Percentiles rank a stretch among this genome's conserved stretches.
Conservation (phyloP, 2,329 filamentous ascomycete species). For the Corynespora cassiicola region DNA sequence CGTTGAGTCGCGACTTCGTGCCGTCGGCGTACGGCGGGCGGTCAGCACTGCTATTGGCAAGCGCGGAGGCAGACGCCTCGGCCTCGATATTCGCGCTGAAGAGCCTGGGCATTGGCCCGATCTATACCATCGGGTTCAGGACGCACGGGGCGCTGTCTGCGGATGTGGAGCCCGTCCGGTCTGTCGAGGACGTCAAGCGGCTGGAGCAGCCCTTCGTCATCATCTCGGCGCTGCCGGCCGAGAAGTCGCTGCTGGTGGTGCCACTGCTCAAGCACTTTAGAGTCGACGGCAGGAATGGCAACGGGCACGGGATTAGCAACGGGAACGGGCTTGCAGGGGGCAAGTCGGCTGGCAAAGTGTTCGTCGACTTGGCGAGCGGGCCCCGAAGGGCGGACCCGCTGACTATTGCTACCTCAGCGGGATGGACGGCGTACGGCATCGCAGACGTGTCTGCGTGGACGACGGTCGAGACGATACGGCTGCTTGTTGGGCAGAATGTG, state of each 20-base stretch:
- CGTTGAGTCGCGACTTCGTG: slow-evolving; percentile 80
- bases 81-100: slow-evolving; percentile 80
- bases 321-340: slow-evolving; percentile 20
- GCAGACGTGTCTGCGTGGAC: slow-evolving; percentile 85
- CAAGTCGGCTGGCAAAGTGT: slow-evolving; percentile 66
- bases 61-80: slow-evolving; percentile 75
- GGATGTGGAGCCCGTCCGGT: slow-evolving; percentile 69
- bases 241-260: slow-evolving; percentile 79
- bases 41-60: slow-evolving; percentile 77
- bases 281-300: slow-evolving; percentile 50
- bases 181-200: slow-evolving; percentile 80
- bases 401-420: slow-evolving; percentile 72
- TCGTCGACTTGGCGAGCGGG: slow-evolving; percentile 77
- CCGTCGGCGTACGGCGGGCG: slow-evolving; percentile 81
- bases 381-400: slow-evolving; percentile 72
- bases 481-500: slow-evolving; percentile 85
- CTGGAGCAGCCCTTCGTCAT: slow-evolving; percentile 83
- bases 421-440: slow-evolving; percentile 80
- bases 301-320: slow-evolving; percentile 23
- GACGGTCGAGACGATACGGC: slow-evolving; percentile 78
- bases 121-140: slow-evolving; percentile 85
- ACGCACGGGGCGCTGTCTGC: slow-evolving; percentile 64
- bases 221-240: slow-evolving; percentile 77
- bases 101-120: slow-evolving; percentile 76
- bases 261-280: slow-evolving; percentile 78